Conservation (phyloP, 805 yeast genomes). For the Myxozyma sirexii region DNA sequence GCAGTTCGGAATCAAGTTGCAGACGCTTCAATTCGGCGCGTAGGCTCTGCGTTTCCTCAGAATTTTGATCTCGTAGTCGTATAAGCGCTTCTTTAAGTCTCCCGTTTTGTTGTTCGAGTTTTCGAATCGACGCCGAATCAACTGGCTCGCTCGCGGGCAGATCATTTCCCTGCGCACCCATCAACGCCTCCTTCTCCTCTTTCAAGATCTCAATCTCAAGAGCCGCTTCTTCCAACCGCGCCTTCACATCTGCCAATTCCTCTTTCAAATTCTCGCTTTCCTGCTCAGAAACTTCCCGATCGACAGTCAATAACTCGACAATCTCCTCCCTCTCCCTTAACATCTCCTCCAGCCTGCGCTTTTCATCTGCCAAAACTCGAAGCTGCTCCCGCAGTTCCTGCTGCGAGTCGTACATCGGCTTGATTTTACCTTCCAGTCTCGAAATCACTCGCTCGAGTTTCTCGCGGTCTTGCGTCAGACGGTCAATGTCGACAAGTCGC, state of each 20-base stretch:
- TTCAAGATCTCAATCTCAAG: constrained; percentile 38
- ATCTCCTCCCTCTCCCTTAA: constrained; percentile 36
- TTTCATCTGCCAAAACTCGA: constrained; percentile 30
- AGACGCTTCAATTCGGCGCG: constrained; percentile 32
- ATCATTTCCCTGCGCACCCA: neutral
- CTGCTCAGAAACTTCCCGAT: constrained; percentile 45
- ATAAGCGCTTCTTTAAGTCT: constrained; percentile 51
- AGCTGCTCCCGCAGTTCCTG: constrained; percentile 33
- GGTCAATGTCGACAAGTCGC: constrained; percentile 21
- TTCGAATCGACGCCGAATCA: neutral
- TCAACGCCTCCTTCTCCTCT: constrained; percentile 36
- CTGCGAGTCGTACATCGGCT: constrained; percentile 41
- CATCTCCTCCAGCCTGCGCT: constrained; percentile 29
- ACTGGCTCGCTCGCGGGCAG: neutral
- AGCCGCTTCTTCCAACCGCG: constrained; percentile 34
- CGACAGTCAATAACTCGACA: constrained; percentile 42
- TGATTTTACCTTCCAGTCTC: constrained; percentile 39
- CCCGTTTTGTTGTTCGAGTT: constrained; percentile 41
- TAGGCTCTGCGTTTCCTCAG: constrained; percentile 34
- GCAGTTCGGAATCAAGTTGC: constrained; percentile 23
- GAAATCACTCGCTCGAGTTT: constrained; percentile 37
- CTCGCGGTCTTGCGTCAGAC: constrained; percentile 35
- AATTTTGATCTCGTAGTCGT: constrained; percentile 41
- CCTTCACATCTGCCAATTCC: constrained; percentile 35
- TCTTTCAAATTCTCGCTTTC: constrained; percentile 35